Evolutionary conservation across 345 rosid species (phyloP), one percentile per base, ranked within the genome.

Genomic region (Ceriops decandra): DNA sequence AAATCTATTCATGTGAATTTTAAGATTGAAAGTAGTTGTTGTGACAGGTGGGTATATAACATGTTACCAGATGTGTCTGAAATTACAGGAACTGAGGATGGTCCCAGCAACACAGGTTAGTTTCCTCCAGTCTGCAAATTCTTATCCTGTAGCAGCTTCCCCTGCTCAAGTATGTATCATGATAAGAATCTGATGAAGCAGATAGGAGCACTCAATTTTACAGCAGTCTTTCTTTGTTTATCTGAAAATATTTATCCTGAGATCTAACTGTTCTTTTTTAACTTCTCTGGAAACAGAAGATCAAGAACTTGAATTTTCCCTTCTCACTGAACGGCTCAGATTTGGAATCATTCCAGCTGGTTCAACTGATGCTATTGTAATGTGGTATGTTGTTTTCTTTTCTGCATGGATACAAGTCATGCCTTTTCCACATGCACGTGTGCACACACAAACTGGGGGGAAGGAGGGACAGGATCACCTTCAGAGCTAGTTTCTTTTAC

Each of bases 311-410:
- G 71, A 82, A 52, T 81, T 79, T 73, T 81, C 71, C 35, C 71
- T 82, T 62, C 86, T 72, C 66, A 79, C 74, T 69, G 83, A 76
- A 71, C 58, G 69, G 64, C 83, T 88, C 57, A 83, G 93, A 78
- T 85, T 93, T 59, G 97, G 98, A 71, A 82, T 93, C 79, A 90
- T 88, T 70, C 98, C 96, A 19, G 87, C 98, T 65, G 97, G 98
- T 67, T 93, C 97, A 76, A 93, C 97, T 35, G 96, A 93, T 72
- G 96, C 98, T 22, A 85, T 88, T 70, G 97, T 80, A 53, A 86
- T 93, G 66, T 88, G 98, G 98, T 93, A 82, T 22, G 36, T 69
- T 67, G 22, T 49, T 69, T 22, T 54, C 16, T 22, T 54, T 54
- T 22, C 24, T 54, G 22, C 17, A 5, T 22, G 59, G 27, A 54